phyloP scores from a whole-genome alignment of 352 stramenopile genomes.

The Globisporangium alternatum region DNA sequence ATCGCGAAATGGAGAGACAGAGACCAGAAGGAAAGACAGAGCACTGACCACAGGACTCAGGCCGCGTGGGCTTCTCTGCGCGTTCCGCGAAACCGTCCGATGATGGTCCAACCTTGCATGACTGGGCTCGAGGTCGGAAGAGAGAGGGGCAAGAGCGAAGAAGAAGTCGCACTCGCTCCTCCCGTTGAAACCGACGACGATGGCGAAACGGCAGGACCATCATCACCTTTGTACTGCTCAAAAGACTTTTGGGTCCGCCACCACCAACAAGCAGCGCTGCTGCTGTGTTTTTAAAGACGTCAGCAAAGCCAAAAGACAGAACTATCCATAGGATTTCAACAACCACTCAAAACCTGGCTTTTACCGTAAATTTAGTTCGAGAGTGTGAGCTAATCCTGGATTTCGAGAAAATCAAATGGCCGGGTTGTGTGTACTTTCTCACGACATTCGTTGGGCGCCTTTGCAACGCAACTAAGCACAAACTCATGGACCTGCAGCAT shows the following conservation, averaged over 20 bases:
- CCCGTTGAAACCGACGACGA: conserved; percentile 6
- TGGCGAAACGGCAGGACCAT: conserved; percentile 1
- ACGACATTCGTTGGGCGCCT: no score
- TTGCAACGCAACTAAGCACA: no score
- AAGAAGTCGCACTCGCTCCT: neutral
- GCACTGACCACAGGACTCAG: neutral
- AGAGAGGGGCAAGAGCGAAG: neutral
- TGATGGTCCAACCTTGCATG: neutral
- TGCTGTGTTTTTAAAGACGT: no score
- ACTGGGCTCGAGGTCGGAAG: conserved; percentile 4
- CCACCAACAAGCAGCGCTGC: no score
- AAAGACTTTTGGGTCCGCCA: no score
- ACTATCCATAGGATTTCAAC: neutral
- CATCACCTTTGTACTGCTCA: neutral
- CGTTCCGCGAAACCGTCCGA: neutral
- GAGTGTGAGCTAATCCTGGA: conserved; percentile 3
- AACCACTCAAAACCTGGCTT: neutral
- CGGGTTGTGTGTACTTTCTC: neutral
- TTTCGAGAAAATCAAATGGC: neutral
- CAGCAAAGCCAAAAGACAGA: neutral
- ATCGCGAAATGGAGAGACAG: neutral
- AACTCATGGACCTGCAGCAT: no score
- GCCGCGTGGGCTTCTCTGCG: neutral
- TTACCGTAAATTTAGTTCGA: neutral
- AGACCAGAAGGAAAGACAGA: neutral